phyloP scores from a whole-genome alignment of 495 filamentous ascomycete genomes.

The Aspergillus indologenus region DNA sequence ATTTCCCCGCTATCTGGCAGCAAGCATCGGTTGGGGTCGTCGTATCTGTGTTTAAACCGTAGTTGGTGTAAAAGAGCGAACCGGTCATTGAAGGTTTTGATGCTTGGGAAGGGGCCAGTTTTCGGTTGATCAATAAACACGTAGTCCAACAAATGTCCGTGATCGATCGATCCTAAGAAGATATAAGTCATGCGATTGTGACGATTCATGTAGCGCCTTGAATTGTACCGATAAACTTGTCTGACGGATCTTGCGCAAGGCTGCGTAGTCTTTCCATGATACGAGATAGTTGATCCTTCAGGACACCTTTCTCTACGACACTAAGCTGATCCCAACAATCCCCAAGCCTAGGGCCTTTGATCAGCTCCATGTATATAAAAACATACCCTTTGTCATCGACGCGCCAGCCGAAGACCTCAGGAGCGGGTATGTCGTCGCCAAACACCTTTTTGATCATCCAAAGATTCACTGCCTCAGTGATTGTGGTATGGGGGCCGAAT shows the following conservation, averaged over 20 bases:
- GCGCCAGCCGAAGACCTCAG: slow-evolving; percentile 48
- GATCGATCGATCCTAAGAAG: slow-evolving; percentile 30
- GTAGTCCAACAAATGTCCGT: slow-evolving; percentile 27
- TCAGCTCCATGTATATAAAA: slow-evolving; percentile 50
- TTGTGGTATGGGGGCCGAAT: slow-evolving; percentile 36
- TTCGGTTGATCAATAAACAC: slow-evolving; percentile 27
- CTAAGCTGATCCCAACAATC: slow-evolving; percentile 35
- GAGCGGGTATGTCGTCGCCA: slow-evolving; percentile 36
- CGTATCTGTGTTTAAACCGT: slow-evolving; percentile 25
- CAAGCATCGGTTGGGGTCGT: slow-evolving; percentile 35
- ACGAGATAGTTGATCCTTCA: slow-evolving; percentile 35
- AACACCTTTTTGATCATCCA: slow-evolving; percentile 38
- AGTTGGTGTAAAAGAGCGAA: slow-evolving; percentile 31
- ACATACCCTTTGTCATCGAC: slow-evolving; percentile 34
- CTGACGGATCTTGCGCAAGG: slow-evolving; percentile 31
- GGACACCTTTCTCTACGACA: slow-evolving; percentile 26
- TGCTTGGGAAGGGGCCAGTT: slow-evolving; percentile 36
- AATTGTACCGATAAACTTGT: slow-evolving; percentile 30
- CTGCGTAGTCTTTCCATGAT: slow-evolving; percentile 28
- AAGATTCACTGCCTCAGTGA: slow-evolving; percentile 43
- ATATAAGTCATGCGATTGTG: slow-evolving; percentile 6
- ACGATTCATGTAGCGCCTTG: too few species aligned
- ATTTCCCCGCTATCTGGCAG: slow-evolving; percentile 39
- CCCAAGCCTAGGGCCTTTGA: slow-evolving; percentile 36
- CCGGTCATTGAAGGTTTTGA: slow-evolving; percentile 46